Conservation (phyloP, 129 eudicot species). For the Erigeron canadensis region DNA sequence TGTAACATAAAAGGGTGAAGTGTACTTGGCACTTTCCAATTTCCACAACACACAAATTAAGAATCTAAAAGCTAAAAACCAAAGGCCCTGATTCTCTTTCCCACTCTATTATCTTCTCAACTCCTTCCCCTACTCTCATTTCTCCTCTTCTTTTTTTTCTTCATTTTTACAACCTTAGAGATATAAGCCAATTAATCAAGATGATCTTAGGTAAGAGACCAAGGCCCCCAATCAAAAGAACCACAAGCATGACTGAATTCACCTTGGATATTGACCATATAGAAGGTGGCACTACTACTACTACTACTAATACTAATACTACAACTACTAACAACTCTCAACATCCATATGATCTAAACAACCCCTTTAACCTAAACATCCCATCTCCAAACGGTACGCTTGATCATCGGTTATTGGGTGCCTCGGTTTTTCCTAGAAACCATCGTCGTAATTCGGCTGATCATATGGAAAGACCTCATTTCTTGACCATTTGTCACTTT, state of each 20-base stretch:
- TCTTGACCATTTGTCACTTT: conserved; percentile 43
- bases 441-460: conserved; percentile 34
- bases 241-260: conserved; percentile 57
- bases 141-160: conserved; percentile 16
- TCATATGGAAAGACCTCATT: conserved; percentile 27
- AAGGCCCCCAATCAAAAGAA: conserved; percentile 48
- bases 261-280: conserved; percentile 26
- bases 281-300: background rate
- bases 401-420: conserved; percentile 14
- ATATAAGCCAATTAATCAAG: background rate
- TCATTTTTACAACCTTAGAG: background rate
- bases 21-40: background rate
- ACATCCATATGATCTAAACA: conserved; percentile 5
- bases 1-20: background rate
- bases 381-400: background rate
- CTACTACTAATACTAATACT: background rate
- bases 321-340: conserved; percentile 1
- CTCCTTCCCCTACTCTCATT: conserved; percentile 3
- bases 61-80: too few species aligned
- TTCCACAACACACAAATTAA: too few species aligned
- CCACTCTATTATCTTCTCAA: conserved; percentile 18
- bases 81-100: background rate
- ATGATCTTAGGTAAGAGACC: conserved; percentile 44
- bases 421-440: conserved; percentile 30
- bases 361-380: conserved; percentile 11